A percentile compares a stretch with the other conserved stretches of the same genome.
Evolutionary conservation across 2,329 filamentous ascomycete species (phyloP).

Genomic region (Ophiostoma populinum): DNA sequence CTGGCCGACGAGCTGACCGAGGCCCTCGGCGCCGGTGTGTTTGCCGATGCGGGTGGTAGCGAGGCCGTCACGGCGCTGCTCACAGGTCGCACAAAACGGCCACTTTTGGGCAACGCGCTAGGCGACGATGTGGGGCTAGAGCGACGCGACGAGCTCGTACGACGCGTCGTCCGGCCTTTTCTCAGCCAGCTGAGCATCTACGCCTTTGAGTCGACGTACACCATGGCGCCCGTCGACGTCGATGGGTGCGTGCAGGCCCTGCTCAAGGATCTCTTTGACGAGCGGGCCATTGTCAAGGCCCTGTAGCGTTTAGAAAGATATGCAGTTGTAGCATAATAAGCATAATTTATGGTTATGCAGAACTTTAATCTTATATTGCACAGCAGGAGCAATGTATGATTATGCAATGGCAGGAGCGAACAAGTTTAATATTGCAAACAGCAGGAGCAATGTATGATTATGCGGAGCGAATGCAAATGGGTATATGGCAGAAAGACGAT

Average conservation of each 20-base stretch:
- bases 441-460: too few species aligned
- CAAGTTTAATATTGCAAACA: too few species aligned
- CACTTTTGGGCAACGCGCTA: constrained; percentile 35
- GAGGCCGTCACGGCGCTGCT: constrained; percentile 22
- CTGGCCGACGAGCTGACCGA: constrained; percentile 47
- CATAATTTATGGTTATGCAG: too few species aligned
- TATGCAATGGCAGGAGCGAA: too few species aligned
- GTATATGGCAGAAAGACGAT: too few species aligned
- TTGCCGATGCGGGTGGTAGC: constrained; percentile 17
- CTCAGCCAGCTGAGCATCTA: constrained; percentile 84
- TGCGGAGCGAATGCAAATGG: too few species aligned
- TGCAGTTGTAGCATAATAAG: too few species aligned
- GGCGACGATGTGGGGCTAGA: constrained; percentile 39
- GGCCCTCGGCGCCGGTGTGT: too few species aligned
- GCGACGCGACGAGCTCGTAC: constrained; percentile 50
- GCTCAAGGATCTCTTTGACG: constrained; percentile 63
- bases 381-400: too few species aligned
- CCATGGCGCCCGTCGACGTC: constrained; percentile 54
- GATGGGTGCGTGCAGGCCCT: constrained; percentile 46
- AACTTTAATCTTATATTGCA: too few species aligned
- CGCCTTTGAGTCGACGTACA: constrained; percentile 84
- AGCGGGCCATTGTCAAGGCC: constrained; percentile 48
- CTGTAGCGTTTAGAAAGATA: constrained; percentile 26
- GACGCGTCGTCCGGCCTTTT: constrained; percentile 69
- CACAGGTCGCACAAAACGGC: constrained; percentile 23